Base-by-base conservation (phyloP, 2,329 filamentous ascomycete species). In the Fusarium pseudograminearum region DNA sequence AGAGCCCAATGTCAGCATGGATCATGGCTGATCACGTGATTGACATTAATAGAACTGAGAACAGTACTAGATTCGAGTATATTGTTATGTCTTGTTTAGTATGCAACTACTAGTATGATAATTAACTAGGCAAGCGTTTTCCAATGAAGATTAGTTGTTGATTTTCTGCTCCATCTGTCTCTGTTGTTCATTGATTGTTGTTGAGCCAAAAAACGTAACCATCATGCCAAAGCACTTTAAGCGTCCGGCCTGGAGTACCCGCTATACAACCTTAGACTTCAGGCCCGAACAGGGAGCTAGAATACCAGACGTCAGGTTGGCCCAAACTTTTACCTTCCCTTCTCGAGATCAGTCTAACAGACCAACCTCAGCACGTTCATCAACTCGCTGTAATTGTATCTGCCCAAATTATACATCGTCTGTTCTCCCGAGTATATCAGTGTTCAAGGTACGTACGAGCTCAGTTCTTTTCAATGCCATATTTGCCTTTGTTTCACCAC, bases 211-310 rank as follows among this genome's bases (percentile, higher is more conserved):
- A 40, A 45, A 40, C 38, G 9, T 14, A 30, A 46, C 31, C 28
- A 41, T 47, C 46, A 51, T 45, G 28, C 30, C 41, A 54, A 33
- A 9, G 42, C 26, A 34, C 28, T 47, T 38, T 52, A 41, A 52
- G 34, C 48, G 24, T 64, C 44, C 24, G 20, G 40, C 11, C 26
- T 52, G 18, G 18, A 22, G 60, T 58, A 52, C 56, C 65, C 50
- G 51, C 60, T 50, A 41, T 72, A 64, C 59, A 74, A 77, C 78
- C 76, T 79, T 74, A 79, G 72, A 78, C 73, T 75, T 79, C 76
- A 78, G 78, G 77, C 78, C 68, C 61, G 67, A 73, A 76, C 60
- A 53, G 56, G 58, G 28, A 55, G 53, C 69, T 64, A 69, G 67
- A 65, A 65, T 65, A 63, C 63, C 51, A 60, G 50, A 54, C 56